Percentiles rank a stretch among this genome's conserved stretches.
Evolutionary conservation across 345 rosid genomes (phyloP).

Genomic region (Isatis tinctoria): DNA sequence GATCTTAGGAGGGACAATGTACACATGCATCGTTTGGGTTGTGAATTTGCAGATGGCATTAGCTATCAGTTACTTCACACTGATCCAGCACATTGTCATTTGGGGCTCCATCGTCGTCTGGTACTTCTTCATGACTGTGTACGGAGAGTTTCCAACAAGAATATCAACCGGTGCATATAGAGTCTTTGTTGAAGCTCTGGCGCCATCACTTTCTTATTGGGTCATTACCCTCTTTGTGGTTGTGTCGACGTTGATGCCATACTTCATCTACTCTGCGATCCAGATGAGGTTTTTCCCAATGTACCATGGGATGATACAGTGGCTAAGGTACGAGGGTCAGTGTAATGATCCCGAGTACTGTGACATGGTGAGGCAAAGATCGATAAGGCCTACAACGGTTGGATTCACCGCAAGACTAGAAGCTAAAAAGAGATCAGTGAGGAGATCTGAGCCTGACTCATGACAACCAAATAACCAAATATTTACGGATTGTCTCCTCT

Average conservation of each 20-base stretch:
- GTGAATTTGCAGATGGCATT: slow-evolving; percentile 85
- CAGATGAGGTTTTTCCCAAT: slow-evolving; percentile 86
- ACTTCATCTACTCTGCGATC: slow-evolving; percentile 54
- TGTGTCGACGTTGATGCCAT: slow-evolving; percentile 55
- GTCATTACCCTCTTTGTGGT: slow-evolving; percentile 50
- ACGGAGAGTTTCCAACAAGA: slow-evolving; percentile 48
- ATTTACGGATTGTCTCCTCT: background rate
- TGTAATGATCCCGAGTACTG: slow-evolving; percentile 65
- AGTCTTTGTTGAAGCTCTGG: slow-evolving; percentile 72
- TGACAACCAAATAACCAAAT: background rate
- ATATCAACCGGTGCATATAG: slow-evolving; percentile 49
- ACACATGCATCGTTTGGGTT: slow-evolving; percentile 79
- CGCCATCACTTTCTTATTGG: slow-evolving; percentile 80
- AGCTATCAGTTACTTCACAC: slow-evolving; percentile 72
- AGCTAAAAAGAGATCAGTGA: slow-evolving; percentile 31
- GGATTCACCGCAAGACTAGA: slow-evolving; percentile 60
- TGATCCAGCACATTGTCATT: slow-evolving; percentile 59
- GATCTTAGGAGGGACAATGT: slow-evolving; percentile 70
- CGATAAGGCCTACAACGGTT: slow-evolving; percentile 63
- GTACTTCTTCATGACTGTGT: slow-evolving; percentile 67
- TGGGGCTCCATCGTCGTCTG: slow-evolving; percentile 68
- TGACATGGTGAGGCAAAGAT: slow-evolving; percentile 75
- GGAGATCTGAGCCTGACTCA: slow-evolving; percentile 26
- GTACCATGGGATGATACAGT: slow-evolving; percentile 88
- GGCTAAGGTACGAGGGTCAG: slow-evolving; percentile 71